Base-by-base conservation (phyloP, 2,329 filamentous ascomycete genomes). In the Aurifilum marmelostoma region DNA sequence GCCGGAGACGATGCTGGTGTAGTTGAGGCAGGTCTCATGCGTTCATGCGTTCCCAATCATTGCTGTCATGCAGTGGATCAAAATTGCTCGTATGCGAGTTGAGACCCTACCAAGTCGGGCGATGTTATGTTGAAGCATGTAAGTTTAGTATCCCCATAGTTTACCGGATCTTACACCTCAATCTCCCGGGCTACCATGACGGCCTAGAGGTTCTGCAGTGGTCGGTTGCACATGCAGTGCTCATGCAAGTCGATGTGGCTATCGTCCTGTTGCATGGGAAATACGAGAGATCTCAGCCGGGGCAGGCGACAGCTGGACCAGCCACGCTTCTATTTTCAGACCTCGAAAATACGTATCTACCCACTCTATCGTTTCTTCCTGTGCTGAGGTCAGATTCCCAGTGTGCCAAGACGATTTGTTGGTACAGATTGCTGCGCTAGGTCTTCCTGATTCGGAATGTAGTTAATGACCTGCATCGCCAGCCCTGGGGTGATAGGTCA, bases 201-300 rank as follows among this genome's bases (percentile, higher is more conserved):
- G 24, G 52, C 24, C 3, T 27, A 16, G 24, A 27, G 16, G 27
- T 29, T 47, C 43, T 47, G 43, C 43, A 47, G 43, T n/a, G 16
- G 16, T 8, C 21, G 7, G 27, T 56, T 29, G 52, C 12, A 7
- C 7, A n/a, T 47, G 21, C 21, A 18, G 27, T 32, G 24, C 18
- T 32, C 24, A 64, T 64, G 62, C 43, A 64, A 18, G 43, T 32
- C 29, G 7, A 64, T 56, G n/a, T 21, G 24, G 54, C 62, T 64
- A 64, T 54, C 54, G 43, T 34, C 43, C 24, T 64, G 43, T 29
- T 37, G 62, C 62, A 64, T 64, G 43, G 21, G 14, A 14, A 63
- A 63, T 41, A 34, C 21, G 27, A 50, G 27, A 50, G 27, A 27
- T 12, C 37, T 50, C 41, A 27, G 29, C 43, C 24, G 11, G 62